Conservation (phyloP, 768 basidiomycete species). For the Boletus rex-veris region DNA sequence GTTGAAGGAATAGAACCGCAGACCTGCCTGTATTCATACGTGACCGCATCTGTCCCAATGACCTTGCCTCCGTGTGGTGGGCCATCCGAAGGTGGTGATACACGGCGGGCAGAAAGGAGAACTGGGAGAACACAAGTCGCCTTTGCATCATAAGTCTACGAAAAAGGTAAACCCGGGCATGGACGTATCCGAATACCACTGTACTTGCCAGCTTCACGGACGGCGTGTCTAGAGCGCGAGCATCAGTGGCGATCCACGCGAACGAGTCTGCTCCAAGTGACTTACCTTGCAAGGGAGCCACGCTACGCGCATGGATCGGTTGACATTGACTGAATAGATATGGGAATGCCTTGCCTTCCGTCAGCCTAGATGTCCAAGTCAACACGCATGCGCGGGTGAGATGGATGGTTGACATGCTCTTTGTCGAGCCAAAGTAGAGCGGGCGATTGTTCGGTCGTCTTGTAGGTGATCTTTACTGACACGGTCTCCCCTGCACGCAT, state of each 20-base stretch:
- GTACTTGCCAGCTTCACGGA: constrained; percentile 73
- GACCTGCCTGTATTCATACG: constrained; percentile 78
- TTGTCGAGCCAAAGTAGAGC: constrained; percentile 89
- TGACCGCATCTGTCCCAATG: constrained; percentile 70
- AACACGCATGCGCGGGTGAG: neutral
- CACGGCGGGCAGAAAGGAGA: constrained; percentile 78
- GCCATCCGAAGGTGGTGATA: constrained; percentile 70
- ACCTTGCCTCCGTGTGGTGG: constrained; percentile 69
- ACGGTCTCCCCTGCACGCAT: constrained; percentile 35
- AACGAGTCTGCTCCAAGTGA: neutral
- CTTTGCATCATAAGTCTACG: constrained; percentile 77
- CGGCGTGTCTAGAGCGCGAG: constrained; percentile 59
- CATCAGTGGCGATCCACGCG: neutral
- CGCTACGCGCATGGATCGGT: constrained; percentile 80
- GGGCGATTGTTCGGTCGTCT: constrained; percentile 68
- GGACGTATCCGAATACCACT: neutral
- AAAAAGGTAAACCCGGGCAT: neutral
- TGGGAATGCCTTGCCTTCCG: constrained; percentile 78
- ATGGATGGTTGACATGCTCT: constrained; percentile 41
- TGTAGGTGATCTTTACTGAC: constrained; percentile 58
- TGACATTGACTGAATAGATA: constrained; percentile 94
- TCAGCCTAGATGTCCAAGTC: constrained; percentile 50
- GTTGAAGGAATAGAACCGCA: constrained; percentile 7
- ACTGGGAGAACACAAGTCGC: constrained; percentile 80
- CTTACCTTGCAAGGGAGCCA: constrained; percentile 76